Evolutionary conservation across 2,329 filamentous ascomycete species (phyloP).

Genomic region (Clarireedia hainanense): DNA sequence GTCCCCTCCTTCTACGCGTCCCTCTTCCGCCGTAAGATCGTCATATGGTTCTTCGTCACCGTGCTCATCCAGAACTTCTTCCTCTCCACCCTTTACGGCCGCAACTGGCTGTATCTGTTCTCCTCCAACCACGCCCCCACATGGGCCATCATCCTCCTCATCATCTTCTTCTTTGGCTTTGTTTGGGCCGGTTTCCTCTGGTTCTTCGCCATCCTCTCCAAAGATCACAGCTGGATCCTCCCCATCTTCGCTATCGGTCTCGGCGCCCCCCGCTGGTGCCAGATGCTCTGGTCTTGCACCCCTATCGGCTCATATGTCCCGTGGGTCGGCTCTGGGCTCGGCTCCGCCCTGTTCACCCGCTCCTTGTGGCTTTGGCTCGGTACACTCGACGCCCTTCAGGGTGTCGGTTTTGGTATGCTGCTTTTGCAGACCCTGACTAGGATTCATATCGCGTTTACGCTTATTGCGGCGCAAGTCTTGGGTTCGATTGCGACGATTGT

Average conservation of each 20-base stretch:
- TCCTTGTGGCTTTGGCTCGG: conserved; percentile 61
- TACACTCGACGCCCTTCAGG: conserved; percentile 56
- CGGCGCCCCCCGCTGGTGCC: conserved; percentile 57
- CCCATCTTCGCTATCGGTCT: conserved; percentile 61
- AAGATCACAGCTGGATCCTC: conserved; percentile 56
- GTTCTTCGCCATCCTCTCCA: conserved; percentile 46
- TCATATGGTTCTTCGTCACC: conserved; percentile 58
- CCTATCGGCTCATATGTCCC: conserved; percentile 54
- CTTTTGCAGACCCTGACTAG: conserved; percentile 57
- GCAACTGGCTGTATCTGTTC: conserved; percentile 50
- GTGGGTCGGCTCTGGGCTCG: conserved; percentile 45
- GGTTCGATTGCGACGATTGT: conserved; percentile 55
- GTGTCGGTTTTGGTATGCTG: conserved; percentile 61
- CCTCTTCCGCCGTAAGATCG: conserved; percentile 53
- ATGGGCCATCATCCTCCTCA: conserved; percentile 50
- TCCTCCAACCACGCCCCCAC: conserved; percentile 35
- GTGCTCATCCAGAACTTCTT: conserved; percentile 35
- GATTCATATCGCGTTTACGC: conserved; percentile 55
- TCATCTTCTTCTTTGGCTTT: conserved; percentile 44
- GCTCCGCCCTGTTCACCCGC: conserved; percentile 48
- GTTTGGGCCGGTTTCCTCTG: conserved; percentile 48
- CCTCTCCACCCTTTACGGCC: conserved; percentile 54
- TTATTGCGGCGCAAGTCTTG: conserved; percentile 53
- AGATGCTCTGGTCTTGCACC: conserved; percentile 58
- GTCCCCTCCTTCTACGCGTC: conserved; percentile 59